Percentiles rank a stretch among this genome's conserved stretches.
These are phyloP conservation scores for Trematosphaeria pertusa DNA, from an alignment of 2,329 filamentous ascomycete genomes.

Conservation along the genomic window DNA sequence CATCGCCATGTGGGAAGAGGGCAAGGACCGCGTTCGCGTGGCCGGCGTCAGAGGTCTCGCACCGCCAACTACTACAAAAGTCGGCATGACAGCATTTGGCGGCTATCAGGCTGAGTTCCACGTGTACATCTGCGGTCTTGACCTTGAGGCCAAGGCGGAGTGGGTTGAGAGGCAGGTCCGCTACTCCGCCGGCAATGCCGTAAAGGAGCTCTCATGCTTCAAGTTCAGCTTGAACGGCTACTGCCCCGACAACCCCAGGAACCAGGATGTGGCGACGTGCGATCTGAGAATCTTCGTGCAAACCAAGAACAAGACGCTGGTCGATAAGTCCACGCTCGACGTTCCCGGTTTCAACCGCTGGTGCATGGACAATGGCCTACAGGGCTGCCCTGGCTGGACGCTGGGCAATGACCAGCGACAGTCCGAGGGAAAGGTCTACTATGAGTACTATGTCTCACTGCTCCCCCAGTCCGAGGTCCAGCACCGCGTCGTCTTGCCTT, in stretches of 20 bases:
- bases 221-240: conserved; percentile 38
- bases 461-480: conserved; percentile 29
- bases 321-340: conserved; percentile 34
- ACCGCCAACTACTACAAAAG: conserved; percentile 52
- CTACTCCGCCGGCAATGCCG: conserved; percentile 38
- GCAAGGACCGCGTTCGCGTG: conserved; percentile 52
- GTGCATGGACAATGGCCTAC: conserved; percentile 24
- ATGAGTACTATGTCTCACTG: conserved; percentile 50
- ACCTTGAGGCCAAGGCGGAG: conserved; percentile 51
- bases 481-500: conserved; percentile 31
- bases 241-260: conserved; percentile 28
- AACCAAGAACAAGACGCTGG: conserved; percentile 20
- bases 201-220: conserved; percentile 44
- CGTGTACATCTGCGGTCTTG: conserved; percentile 51
- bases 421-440: conserved; percentile 29
- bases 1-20: conserved; percentile 57
- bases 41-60: conserved; percentile 51
- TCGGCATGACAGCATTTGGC: conserved; percentile 51
- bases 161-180: conserved; percentile 48
- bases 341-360: conserved; percentile 22
- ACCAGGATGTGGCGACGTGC: conserved; percentile 41
- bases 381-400: conserved; percentile 22
- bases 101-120: conserved; percentile 55
- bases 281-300: conserved; percentile 43
- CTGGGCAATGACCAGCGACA: conserved; percentile 23